Evolutionary conservation across 257 asterid species (phyloP).

Genomic region (Petunia secreta): DNA sequence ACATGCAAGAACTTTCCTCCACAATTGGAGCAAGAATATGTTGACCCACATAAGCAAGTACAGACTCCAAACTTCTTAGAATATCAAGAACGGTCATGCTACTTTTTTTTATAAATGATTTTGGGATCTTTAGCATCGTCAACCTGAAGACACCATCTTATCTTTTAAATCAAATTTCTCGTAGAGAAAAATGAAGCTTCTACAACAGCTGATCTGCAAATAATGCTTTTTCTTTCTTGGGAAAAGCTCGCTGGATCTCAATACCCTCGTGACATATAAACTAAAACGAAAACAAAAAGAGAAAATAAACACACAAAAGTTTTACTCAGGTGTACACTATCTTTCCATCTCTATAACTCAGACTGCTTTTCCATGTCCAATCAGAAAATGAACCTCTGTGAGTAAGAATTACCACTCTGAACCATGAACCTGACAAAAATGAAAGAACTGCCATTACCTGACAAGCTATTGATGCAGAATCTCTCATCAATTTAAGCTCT

Average conservation of each 20-base stretch:
- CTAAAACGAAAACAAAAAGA: too few species aligned
- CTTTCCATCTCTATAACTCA: not conserved
- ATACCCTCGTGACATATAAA: not conserved
- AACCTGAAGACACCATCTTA: slow-evolving; percentile 18
- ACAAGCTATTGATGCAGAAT: slow-evolving; percentile 84
- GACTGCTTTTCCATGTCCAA: slow-evolving; percentile 8
- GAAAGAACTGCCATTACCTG: slow-evolving; percentile 58
- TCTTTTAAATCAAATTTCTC: not conserved
- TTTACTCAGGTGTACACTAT: not conserved
- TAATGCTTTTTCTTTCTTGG: not conserved
- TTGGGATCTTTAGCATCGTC: slow-evolving; percentile 12
- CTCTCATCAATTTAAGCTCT: slow-evolving; percentile 80
- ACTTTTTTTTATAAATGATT: not conserved
- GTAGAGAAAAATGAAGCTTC: not conserved
- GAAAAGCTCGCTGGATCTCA: not conserved
- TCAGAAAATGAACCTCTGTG: not conserved
- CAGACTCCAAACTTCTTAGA: not conserved
- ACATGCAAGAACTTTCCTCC: slow-evolving; percentile 15
- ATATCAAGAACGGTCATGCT: not conserved
- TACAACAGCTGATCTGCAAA: slow-evolving; percentile 5
- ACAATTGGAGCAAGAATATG: not conserved
- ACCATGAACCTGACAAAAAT: not conserved
- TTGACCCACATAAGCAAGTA: not conserved
- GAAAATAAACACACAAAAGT: slow-evolving; percentile 5
- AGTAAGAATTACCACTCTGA: slow-evolving; percentile 25